Conservation (phyloP, 306 rosid genomes). For the Vigna unguiculata region DNA sequence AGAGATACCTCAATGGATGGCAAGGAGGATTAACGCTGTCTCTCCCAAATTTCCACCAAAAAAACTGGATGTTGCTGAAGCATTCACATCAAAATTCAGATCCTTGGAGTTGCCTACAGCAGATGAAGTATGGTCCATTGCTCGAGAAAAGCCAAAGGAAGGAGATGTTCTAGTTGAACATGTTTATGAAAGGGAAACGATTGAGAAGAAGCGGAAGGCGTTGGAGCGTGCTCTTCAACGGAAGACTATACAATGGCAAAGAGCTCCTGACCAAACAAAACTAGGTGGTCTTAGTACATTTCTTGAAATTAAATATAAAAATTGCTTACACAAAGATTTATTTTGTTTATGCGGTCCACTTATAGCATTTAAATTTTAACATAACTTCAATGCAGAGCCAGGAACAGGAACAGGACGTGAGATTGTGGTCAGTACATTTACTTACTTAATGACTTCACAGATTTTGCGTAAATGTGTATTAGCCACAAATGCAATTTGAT, state of each 20-base stretch:
- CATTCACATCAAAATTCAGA: conserved; percentile 64
- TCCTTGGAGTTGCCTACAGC: conserved; percentile 73
- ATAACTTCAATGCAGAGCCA: conserved; percentile 69
- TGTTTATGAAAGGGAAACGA: conserved; percentile 64
- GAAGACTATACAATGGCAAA: conserved; percentile 65
- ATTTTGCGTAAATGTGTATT: conserved; percentile 21
- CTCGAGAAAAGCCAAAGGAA: conserved; percentile 76
- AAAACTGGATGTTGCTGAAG: conserved; percentile 67
- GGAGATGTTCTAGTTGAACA: conserved; percentile 68
- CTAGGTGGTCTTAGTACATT: conserved; percentile 54
- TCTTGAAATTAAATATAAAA: conserved; percentile 33
- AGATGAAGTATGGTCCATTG: conserved; percentile 80
- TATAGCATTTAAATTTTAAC: conserved; percentile 37
- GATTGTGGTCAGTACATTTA: conserved; percentile 71
- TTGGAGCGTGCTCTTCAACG: conserved; percentile 63
- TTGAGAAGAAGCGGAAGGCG: conserved; percentile 73
- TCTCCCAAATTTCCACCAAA: conserved; percentile 79
- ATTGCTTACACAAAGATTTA: conserved; percentile 26
- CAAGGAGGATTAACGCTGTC: conserved; percentile 68
- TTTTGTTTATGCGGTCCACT: conserved; percentile 25
- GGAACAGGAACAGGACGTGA: conserved; percentile 83
- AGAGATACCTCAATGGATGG: conserved; percentile 89
- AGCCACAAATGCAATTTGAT: neutral
- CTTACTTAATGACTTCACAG: conserved; percentile 25
- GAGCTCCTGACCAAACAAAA: conserved; percentile 61